Percentiles rank a stretch among this genome's conserved stretches.
These are phyloP conservation scores for Macrolepiota albuminosa DNA, from an alignment of 768 basidiomycete genomes.

Conservation along the genomic window DNA sequence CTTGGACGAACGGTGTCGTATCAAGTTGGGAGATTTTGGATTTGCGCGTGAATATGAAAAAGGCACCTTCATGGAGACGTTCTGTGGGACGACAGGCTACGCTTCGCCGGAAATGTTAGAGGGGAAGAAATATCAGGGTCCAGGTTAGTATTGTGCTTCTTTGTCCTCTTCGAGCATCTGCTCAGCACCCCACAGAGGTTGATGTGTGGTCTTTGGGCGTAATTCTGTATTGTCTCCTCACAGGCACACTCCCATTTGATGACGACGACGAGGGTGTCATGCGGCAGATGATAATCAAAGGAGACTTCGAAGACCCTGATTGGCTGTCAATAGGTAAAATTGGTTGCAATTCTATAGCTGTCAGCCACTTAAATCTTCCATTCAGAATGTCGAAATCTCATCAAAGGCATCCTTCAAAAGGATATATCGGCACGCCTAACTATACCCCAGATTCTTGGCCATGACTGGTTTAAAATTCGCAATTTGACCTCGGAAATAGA, in stretches of 20 bases:
- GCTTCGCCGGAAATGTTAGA: slow-evolving; percentile 91
- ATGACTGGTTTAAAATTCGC: slow-evolving; percentile 74
- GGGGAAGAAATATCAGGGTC: slow-evolving; percentile 85
- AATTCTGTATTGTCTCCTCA: slow-evolving; percentile 85
- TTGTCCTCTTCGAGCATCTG: background rate
- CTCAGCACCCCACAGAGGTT: slow-evolving; percentile 58
- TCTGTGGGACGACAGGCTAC: slow-evolving; percentile 93
- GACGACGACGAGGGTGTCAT: slow-evolving; percentile 84
- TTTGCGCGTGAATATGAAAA: slow-evolving; percentile 90
- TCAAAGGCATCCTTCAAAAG: slow-evolving; percentile 69
- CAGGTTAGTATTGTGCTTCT: slow-evolving; percentile 47
- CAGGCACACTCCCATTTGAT: slow-evolving; percentile 87
- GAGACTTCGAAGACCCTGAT: slow-evolving; percentile 86
- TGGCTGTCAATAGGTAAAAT: slow-evolving; percentile 85
- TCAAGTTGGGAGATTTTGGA: slow-evolving; percentile 94
- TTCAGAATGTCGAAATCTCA: slow-evolving; percentile 80
- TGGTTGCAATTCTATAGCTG: background rate
- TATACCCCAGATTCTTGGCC: slow-evolving; percentile 81
- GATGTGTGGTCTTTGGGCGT: slow-evolving; percentile 95
- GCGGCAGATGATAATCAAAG: slow-evolving; percentile 79
- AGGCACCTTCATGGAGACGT: slow-evolving; percentile 80
- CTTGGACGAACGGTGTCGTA: slow-evolving; percentile 82
- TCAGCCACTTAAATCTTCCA: background rate
- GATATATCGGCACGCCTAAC: slow-evolving; percentile 73
- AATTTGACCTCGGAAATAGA: slow-evolving; percentile 30